Percentiles rank a stretch among this genome's conserved stretches.
phyloP scores from a whole-genome alignment of 225 moss, liverwort and hornwort species.

The Anthoceros angustus region DNA sequence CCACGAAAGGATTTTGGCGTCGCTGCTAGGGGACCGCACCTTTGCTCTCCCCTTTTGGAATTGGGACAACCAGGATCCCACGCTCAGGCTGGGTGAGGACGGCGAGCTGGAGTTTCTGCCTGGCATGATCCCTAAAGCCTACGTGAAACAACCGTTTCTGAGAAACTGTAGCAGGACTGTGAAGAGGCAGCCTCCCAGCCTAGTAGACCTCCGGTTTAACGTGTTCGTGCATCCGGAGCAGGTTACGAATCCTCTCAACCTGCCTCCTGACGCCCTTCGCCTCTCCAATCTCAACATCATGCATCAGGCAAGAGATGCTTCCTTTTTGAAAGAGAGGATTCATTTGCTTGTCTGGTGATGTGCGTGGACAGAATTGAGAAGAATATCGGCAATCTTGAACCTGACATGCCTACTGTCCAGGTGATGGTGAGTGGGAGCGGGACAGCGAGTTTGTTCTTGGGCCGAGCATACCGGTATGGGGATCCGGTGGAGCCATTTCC shows the following conservation, averaged over 20 bases:
- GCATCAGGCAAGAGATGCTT: background rate
- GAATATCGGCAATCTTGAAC: no score
- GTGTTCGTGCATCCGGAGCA: background rate
- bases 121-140: background rate
- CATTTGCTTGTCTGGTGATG: background rate
- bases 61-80: background rate
- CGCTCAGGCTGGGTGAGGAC: background rate
- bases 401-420: background rate
- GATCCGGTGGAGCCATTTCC: background rate
- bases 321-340: background rate
- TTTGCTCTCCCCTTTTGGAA: background rate
- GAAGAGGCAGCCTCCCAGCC: background rate
- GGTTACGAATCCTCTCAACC: background rate
- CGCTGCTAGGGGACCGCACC: background rate
- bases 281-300: background rate
- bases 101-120: background rate
- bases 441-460: background rate
- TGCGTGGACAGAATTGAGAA: background rate
- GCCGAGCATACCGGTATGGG: background rate
- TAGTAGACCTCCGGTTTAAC: background rate
- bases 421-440: background rate
- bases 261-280: background rate
- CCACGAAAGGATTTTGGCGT: constrained; percentile 3
- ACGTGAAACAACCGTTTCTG: background rate
- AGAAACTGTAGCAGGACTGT: background rate